Percentiles rank a stretch among this genome's conserved stretches.
These are phyloP conservation scores for Beauveria bassiana DNA, from an alignment of 2,329 filamentous ascomycete genomes.

Conservation along the genomic window DNA sequence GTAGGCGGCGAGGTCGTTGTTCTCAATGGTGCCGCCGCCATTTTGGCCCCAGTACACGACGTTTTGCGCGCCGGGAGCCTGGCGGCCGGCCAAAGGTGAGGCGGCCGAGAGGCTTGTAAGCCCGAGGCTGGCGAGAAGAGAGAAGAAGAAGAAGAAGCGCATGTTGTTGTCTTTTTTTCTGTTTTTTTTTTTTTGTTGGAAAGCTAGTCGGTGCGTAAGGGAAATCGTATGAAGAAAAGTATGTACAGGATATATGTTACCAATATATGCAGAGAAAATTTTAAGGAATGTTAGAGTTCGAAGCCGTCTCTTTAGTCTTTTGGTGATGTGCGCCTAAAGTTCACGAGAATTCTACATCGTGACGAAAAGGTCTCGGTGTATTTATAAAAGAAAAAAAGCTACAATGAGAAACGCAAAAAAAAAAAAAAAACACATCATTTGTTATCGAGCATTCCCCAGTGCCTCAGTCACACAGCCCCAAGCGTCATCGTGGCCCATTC, in stretches of 20 bases:
- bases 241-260: not conserved
- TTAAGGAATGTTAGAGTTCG: conserved; percentile 3
- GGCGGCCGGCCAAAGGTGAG: conserved; percentile 9
- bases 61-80: conserved; percentile 20
- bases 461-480: not conserved
- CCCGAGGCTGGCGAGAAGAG: conserved; percentile 12
- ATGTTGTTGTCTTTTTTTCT: conserved; percentile 1
- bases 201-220: not conserved
- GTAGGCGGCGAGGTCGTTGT: conserved; percentile 30
- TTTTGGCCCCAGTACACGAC: conserved; percentile 25
- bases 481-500: not conserved
- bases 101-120: conserved; percentile 14
- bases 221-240: not conserved
- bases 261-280: not conserved
- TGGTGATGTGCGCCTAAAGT: conserved; percentile 4
- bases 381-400: not conserved
- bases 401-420: not conserved
- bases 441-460: not conserved
- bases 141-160: conserved; percentile 13
- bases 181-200: not conserved
- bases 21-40: conserved; percentile 22
- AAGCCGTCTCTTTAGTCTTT: not conserved
- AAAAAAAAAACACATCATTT: too few species aligned
- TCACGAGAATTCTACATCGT: not conserved
- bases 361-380: not conserved